Evolutionary conservation across 2,329 filamentous ascomycete genomes (phyloP), one percentile per base, ranked within the genome.

Genomic region (Neofusicoccum kwambonambiense): DNA sequence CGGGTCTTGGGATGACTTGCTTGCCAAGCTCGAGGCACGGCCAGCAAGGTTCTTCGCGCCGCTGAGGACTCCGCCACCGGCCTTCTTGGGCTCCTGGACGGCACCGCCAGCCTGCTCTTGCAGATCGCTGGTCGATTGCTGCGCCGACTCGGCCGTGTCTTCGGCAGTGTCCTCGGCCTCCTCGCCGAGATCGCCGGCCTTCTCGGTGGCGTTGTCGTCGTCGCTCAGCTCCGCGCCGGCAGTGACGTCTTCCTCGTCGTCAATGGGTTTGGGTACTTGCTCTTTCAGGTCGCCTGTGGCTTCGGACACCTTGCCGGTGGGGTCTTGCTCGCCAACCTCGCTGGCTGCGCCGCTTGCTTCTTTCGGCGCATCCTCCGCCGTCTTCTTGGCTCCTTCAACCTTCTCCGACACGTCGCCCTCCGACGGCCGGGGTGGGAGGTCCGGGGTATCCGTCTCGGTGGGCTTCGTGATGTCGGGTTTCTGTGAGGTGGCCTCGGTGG

Each of bases 251-350:
- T 80, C 76, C 45, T 75, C 75, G 8, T 80, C 75, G 44, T 76
- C 75, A 42, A 82, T 75, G 54, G 81, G 80, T 70, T 82, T 78
- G 4, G 80, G 80, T 65, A 80, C 80, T 37, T 76, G 74, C 69
- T 82, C 74, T 67, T 81, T 74, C 57, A 83, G 77, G 34, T 81
- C 75, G 56, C 79, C 77, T 63, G 76, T 78, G 50, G 77, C 77
- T 69, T 82, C 75, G 62, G 79, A 80, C 47, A 83, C 80, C 72
- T 83, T 83, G 73, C 78, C 79, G 70, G 69, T 78, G n/a, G 63
- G 45, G 9, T 65, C 63, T 6, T 47, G 56, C 67, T 78, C 77
- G 60, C 76, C 74, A 39, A 74, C 70, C 58, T 74, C 72, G 34
- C 73, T 71, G 63, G 76, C 70, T 52, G 71, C 72, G 65, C 72